Conservation (phyloP, 306 rosid genomes). For the Cicer pinnatifidum region DNA sequence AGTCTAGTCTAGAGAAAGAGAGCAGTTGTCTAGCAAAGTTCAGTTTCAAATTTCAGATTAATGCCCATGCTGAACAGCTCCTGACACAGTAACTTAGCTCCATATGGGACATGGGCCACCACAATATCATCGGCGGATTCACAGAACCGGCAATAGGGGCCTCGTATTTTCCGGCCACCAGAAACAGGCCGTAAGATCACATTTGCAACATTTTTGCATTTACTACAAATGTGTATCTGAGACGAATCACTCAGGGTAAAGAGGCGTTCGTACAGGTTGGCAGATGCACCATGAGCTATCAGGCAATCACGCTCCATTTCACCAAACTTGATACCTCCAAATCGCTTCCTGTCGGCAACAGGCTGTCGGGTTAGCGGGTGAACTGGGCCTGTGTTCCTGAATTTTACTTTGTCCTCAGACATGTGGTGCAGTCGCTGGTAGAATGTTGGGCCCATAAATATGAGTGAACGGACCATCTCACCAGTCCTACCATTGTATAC, state of each 20-base stretch:
- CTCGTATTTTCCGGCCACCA: conserved; percentile 86
- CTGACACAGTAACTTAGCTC: conserved; percentile 84
- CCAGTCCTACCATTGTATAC: conserved; percentile 93
- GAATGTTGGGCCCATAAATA: conserved; percentile 97
- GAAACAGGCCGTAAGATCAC: conserved; percentile 71
- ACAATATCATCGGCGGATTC: conserved; percentile 77
- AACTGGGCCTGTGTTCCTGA: conserved; percentile 95
- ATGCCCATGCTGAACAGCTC: conserved; percentile 99
- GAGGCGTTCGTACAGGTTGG: conserved; percentile 91
- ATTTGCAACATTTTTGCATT: conserved; percentile 74
- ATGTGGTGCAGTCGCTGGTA: conserved; percentile 93
- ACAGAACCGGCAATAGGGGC: conserved; percentile 84
- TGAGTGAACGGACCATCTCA: conserved; percentile 79
- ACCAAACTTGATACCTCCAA: conserved; percentile 95
- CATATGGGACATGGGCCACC: conserved; percentile 79
- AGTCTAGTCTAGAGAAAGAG: conserved; percentile 19
- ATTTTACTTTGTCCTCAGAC: conserved; percentile 95
- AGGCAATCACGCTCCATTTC: conserved; percentile 99
- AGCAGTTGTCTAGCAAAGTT: conserved; percentile 53
- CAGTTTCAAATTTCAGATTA: conserved; percentile 76
- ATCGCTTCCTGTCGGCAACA: conserved; percentile 92
- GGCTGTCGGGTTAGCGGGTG: conserved; percentile 99
- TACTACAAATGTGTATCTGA: conserved; percentile 75
- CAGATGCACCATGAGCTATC: conserved; percentile 95
- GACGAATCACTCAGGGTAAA: conserved; percentile 94